These are phyloP conservation scores for Claviceps quebecensis DNA, from an alignment of 2,329 filamentous ascomycete genomes.

Conservation along the genomic window DNA sequence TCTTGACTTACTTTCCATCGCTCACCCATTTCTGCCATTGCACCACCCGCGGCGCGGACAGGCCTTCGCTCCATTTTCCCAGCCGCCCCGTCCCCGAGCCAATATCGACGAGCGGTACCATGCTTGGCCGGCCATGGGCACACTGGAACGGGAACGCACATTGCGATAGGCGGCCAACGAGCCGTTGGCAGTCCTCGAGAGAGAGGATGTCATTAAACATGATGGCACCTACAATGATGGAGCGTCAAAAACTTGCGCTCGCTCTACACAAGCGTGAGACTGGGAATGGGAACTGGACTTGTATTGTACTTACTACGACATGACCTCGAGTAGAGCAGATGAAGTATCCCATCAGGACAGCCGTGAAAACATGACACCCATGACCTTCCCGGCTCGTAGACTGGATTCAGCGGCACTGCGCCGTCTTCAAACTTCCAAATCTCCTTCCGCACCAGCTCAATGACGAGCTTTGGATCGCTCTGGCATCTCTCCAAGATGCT, in stretches of 20 bases:
- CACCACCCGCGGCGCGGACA: not conserved
- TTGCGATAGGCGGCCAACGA: conserved; percentile 42
- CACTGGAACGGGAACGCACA: conserved; percentile 72
- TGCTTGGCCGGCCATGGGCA: conserved; percentile 60
- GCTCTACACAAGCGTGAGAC: not conserved
- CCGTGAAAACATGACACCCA: conserved; percentile 52
- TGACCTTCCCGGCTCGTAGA: conserved; percentile 7
- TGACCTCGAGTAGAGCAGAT: conserved; percentile 61
- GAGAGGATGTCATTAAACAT: conserved; percentile 71
- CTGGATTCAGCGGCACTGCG: conserved; percentile 7
- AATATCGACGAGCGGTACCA: conserved; percentile 47
- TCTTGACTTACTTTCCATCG: not conserved
- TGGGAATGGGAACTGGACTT: too few relatives aligned
- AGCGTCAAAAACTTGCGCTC: not conserved
- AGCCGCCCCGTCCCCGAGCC: conserved; percentile 15
- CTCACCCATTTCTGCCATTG: conserved; percentile 14
- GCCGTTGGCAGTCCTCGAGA: conserved; percentile 37
- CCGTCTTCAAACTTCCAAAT: conserved; percentile 51
- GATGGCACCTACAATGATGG: conserved; percentile 39
- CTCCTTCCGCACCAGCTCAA: conserved; percentile 62
- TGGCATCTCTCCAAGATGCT: conserved; percentile 65
- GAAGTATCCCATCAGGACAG: conserved; percentile 63
- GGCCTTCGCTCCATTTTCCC: conserved; percentile 14
- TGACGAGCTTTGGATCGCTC: conserved; percentile 54
- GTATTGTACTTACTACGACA: conserved; percentile 44